Evolutionary conservation across 805 yeast genomes (phyloP), one percentile per base, ranked within the genome.

Genomic region (Debaryomyces tyrocola): DNA sequence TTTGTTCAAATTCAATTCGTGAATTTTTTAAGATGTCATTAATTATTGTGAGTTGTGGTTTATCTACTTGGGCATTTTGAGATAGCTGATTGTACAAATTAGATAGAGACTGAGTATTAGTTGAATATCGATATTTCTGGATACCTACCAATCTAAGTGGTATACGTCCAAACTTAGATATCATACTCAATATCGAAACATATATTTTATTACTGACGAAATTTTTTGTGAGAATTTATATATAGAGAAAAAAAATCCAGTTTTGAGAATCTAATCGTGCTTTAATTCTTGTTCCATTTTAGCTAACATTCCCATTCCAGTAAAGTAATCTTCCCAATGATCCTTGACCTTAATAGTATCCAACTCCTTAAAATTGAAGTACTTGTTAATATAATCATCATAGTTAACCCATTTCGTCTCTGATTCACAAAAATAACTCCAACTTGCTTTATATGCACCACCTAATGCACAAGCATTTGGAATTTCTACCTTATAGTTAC

Each of bases 391-490:
- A 59, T 67, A 60, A 56, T 69, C 55, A 75, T 67, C 66, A 60
- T 72, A 84, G 71, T 46, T 70, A 57, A 64, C 67, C 77, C 67
- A 75, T 12, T 58, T 47, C 8, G 55, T 55, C 15, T 57, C 52
- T 20, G 46, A 29, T 49, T 70, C 76, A 46, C 67, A 67, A 44
- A 59, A 51, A 47, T 62, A 66, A 33, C 88, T 79, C 95, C 95
- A 90, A 40, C 84, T 71, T 1, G 96, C 92, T 60, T 87, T 86
- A 67, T 78, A 87, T 36, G 95, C 92, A 4, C 96, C 96, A 20
- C 97, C 97, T 31, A 88, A 64, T 0, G 96, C 97, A 74, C 97
- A 90, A 1, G 96, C 94, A 66, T 90, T 90, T 6, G 92, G 82
- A 40, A 88, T 79, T 57, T 87, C 90, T 33, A 86, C 83, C 49